Conservation (phyloP, 73 alveolate species). For the Paramecium caudatum region DNA sequence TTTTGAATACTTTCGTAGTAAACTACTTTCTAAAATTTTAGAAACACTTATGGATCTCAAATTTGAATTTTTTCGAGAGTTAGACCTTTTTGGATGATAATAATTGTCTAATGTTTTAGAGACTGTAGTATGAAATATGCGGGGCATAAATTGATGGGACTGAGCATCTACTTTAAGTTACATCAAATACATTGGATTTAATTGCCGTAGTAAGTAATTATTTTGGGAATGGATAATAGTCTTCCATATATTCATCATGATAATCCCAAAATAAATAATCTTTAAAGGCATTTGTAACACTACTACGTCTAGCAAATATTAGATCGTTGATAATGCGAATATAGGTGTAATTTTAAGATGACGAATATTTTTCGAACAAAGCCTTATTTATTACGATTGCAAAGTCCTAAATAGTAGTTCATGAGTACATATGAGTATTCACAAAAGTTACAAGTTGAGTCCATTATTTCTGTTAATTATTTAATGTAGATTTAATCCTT, state of each 20-base stretch:
- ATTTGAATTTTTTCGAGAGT: background rate
- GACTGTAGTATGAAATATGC: conserved; percentile 46
- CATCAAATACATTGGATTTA: background rate
- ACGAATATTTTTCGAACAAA: conserved; percentile 31
- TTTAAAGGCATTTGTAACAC: background rate
- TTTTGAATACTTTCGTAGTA: background rate
- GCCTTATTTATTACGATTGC: conserved; percentile 44
- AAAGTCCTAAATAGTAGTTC: conserved; percentile 26
- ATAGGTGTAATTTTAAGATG: conserved; percentile 53
- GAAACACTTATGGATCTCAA: conserved; percentile 38
- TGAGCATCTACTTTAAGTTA: conserved; percentile 39
- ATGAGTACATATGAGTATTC: conserved; percentile 14
- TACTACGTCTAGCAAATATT: conserved; percentile 27
- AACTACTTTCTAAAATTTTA: conserved; percentile 10
- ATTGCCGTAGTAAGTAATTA: background rate
- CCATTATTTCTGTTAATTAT: conserved; percentile 49
- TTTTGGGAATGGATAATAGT: background rate
- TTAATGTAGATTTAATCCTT: conserved; percentile 42
- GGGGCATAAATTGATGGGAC: conserved; percentile 50
- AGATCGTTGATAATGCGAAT: conserved; percentile 50
- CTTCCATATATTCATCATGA: conserved; percentile 59
- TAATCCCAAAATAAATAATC: conserved; percentile 54
- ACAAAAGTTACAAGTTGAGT: conserved; percentile 36
- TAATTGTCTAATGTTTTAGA: conserved; percentile 30
- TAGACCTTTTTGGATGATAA: background rate